Conservation (phyloP, 116 monocot genomes). For the Trichopus zeylanicus region DNA sequence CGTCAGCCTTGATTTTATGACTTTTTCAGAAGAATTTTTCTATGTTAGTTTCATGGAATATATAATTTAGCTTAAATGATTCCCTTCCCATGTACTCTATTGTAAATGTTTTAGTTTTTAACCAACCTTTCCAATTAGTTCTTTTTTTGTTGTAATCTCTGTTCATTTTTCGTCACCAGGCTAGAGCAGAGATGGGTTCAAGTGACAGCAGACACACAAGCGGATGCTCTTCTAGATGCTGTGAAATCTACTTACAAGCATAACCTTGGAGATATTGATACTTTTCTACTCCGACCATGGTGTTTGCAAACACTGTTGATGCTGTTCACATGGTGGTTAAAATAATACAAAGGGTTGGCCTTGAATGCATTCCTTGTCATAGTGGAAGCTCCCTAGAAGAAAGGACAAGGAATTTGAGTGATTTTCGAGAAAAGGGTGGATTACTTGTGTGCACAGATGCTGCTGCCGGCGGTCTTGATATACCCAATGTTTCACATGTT, state of each 20-base stretch:
- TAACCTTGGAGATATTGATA: slow-evolving; percentile 13
- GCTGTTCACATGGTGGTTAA: slow-evolving; percentile 62
- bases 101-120: neutral
- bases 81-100: too few relatives aligned
- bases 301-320: slow-evolving; percentile 87
- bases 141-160: neutral
- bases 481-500: slow-evolving; percentile 92
- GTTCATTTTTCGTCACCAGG: slow-evolving; percentile 23
- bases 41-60: too few relatives aligned
- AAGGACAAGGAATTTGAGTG: slow-evolving; percentile 37
- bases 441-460: slow-evolving; percentile 99
- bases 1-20: too few relatives aligned
- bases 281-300: slow-evolving; percentile 61
- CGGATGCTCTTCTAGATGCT: slow-evolving; percentile 79
- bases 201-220: slow-evolving; percentile 87
- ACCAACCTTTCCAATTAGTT: neutral
- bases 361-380: slow-evolving; percentile 77
- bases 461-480: slow-evolving; percentile 94
- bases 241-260: slow-evolving; percentile 34
- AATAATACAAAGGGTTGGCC: slow-evolving; percentile 56
- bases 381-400: slow-evolving; percentile 72
- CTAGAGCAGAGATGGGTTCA: slow-evolving; percentile 91
- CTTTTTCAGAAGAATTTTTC: too few relatives aligned
- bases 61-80: too few relatives aligned
- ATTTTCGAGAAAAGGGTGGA: slow-evolving; percentile 77